Conservation (phyloP, 352 stramenopile species). For the Elongisporangium prolatum region DNA sequence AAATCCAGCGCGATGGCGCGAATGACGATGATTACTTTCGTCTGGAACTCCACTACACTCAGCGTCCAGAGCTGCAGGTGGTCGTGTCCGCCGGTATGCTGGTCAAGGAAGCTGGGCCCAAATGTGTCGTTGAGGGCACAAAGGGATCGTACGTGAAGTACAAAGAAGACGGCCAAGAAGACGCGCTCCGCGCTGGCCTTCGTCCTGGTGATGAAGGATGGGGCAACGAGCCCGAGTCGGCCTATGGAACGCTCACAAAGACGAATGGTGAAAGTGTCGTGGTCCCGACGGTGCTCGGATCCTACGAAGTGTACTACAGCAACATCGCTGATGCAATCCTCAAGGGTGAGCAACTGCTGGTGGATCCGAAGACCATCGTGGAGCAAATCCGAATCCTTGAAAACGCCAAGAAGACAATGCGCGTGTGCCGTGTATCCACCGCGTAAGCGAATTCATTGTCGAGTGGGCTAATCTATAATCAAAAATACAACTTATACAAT, state of each 20-base stretch:
- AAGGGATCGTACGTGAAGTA: constrained; percentile 56
- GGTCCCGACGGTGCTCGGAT: constrained; percentile 38
- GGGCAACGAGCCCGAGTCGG: constrained; percentile 42
- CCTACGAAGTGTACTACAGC: constrained; percentile 68
- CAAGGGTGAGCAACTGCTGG: constrained; percentile 33
- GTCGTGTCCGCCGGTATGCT: constrained; percentile 66
- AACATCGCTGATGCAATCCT: constrained; percentile 66
- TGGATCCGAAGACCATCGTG: constrained; percentile 46
- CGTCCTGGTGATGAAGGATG: constrained; percentile 43
- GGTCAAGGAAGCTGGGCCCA: constrained; percentile 47
- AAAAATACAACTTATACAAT: not conserved
- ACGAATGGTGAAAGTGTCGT: constrained; percentile 13
- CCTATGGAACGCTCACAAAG: constrained; percentile 39
- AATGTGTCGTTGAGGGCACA: constrained; percentile 62
- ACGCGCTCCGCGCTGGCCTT: constrained; percentile 46
- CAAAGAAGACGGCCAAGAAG: constrained; percentile 61
- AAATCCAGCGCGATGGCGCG: constrained; percentile 64
- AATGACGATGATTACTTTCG: constrained; percentile 75
- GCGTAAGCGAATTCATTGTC: constrained; percentile 12
- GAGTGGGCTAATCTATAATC: no score
- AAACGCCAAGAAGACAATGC: constrained; percentile 52
- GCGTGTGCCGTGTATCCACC: constrained; percentile 23
- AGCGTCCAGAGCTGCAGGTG: constrained; percentile 40
- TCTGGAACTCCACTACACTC: constrained; percentile 56
- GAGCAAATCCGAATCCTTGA: constrained; percentile 73